Evolutionary conservation across 352 stramenopile species (phyloP).

Genomic region (Phytophthora capsici): DNA sequence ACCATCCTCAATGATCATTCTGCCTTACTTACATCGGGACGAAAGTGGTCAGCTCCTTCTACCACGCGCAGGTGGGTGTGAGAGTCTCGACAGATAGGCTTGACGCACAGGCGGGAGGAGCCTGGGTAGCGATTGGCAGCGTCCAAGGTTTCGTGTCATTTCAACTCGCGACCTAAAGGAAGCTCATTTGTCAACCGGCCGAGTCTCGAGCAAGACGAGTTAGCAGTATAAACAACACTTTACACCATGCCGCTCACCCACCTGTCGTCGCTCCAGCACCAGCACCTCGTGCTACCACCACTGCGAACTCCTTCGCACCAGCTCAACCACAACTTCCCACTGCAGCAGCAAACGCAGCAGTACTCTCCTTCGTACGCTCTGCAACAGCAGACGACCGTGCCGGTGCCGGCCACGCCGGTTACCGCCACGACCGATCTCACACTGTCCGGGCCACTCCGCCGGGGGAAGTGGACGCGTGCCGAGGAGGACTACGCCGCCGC

Average conservation of each 20-base stretch:
- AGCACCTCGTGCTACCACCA: slow-evolving; percentile 35
- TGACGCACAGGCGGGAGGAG: slow-evolving; percentile 1
- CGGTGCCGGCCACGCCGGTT: not conserved
- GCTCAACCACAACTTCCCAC: slow-evolving; percentile 27
- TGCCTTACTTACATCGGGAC: slow-evolving; percentile 20
- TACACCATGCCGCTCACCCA: slow-evolving; percentile 40
- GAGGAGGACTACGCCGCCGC: slow-evolving; percentile 72
- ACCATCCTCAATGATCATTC: slow-evolving; percentile 40
- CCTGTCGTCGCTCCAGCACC: slow-evolving; percentile 31
- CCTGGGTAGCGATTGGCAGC: slow-evolving; percentile 26
- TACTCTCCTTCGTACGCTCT: slow-evolving; percentile 24
- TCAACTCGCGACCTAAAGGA: slow-evolving; percentile 25
- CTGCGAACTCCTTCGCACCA: slow-evolving; percentile 31
- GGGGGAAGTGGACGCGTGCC: slow-evolving; percentile 75
- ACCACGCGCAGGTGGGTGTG: slow-evolving; percentile 25
- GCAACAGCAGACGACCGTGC: slow-evolving; percentile 12
- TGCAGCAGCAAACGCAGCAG: slow-evolving; percentile 17
- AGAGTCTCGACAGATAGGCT: slow-evolving; percentile 23
- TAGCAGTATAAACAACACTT: not conserved
- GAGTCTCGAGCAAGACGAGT: slow-evolving; percentile 8
- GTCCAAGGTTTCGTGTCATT: slow-evolving; percentile 17
- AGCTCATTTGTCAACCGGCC: slow-evolving; percentile 42
- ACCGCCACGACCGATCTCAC: slow-evolving; percentile 22
- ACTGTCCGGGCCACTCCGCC: slow-evolving; percentile 49
- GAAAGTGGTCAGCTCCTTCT: slow-evolving; percentile 41